phyloP scores from a whole-genome alignment of 1,139 yeast species.

The Kodamaea arcana region DNA sequence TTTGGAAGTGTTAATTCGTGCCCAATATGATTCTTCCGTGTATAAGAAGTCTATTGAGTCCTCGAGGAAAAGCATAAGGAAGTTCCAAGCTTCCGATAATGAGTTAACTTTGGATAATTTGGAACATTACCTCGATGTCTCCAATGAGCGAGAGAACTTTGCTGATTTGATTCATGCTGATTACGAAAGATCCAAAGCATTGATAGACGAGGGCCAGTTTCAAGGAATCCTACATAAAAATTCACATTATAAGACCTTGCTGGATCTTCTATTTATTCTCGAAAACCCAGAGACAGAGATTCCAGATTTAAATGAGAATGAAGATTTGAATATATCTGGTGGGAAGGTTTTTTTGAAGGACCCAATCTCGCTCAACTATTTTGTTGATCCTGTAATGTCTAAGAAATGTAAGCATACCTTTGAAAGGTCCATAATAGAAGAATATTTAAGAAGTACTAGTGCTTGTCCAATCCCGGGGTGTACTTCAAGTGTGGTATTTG shows the following conservation, averaged over 20 bases:
- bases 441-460: constrained; percentile 20
- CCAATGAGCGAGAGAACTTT: constrained; percentile 9
- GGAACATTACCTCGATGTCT: constrained; percentile 6
- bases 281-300: constrained; percentile 40
- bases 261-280: constrained; percentile 26
- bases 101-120: constrained; percentile 10
- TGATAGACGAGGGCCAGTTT: constrained; percentile 4
- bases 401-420: constrained; percentile 56
- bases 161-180: constrained; percentile 10
- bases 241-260: constrained; percentile 21
- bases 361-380: constrained; percentile 55
- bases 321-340: constrained; percentile 60
- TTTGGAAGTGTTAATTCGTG: constrained; percentile 4
- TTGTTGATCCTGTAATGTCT: constrained; percentile 51
- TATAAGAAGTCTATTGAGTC: constrained; percentile 8
- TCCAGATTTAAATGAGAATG: constrained; percentile 43
- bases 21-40: constrained; percentile 3
- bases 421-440: constrained; percentile 44
- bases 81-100: constrained; percentile 7
- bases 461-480: constrained; percentile 52
- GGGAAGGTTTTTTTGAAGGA: constrained; percentile 63
- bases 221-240: constrained; percentile 3
- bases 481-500: constrained; percentile 20
- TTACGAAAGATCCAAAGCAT: constrained; percentile 5
- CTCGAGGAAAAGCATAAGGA: constrained; percentile 9